phyloP scores from a whole-genome alignment of 352 stramenopile species.

The Phytopythium montanum region DNA sequence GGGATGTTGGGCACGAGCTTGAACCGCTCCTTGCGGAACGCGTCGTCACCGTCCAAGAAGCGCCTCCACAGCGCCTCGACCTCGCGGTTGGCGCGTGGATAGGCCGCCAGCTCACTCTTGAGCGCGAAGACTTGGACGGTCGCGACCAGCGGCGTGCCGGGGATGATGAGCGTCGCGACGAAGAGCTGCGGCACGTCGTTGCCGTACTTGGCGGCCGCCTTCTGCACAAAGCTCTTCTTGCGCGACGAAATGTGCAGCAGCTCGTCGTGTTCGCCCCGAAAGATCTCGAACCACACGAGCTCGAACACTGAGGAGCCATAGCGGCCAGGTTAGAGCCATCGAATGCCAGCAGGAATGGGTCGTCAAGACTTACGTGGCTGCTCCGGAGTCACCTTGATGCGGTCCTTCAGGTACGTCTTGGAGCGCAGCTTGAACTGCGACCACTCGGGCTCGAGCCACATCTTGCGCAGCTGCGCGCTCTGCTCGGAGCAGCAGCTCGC shows the following conservation, averaged over 20 bases:
- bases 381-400: slow-evolving; percentile 54
- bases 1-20: slow-evolving; percentile 80
- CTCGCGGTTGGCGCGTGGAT: slow-evolving; percentile 17
- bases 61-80: slow-evolving; percentile 49
- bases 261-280: slow-evolving; percentile 60
- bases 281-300: slow-evolving; percentile 81
- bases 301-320: slow-evolving; percentile 53
- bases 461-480: slow-evolving; percentile 43
- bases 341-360: neutral
- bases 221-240: slow-evolving; percentile 67
- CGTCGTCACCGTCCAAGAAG: slow-evolving; percentile 60
- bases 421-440: slow-evolving; percentile 61
- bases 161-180: slow-evolving; percentile 69
- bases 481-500: slow-evolving; percentile 44
- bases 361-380: slow-evolving; percentile 42
- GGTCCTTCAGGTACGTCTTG: slow-evolving; percentile 69
- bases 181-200: slow-evolving; percentile 71
- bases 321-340: neutral
- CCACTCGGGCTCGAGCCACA: slow-evolving; percentile 70
- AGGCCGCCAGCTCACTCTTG: slow-evolving; percentile 22
- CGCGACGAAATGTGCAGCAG: slow-evolving; percentile 64
- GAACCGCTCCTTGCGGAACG: slow-evolving; percentile 66
- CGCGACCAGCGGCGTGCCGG: slow-evolving; percentile 56
- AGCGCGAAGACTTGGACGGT: slow-evolving; percentile 76
- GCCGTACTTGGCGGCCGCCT: slow-evolving; percentile 55